phyloP scores from a whole-genome alignment of 768 basidiomycete genomes.

The Rhodotorula graminis region DNA sequence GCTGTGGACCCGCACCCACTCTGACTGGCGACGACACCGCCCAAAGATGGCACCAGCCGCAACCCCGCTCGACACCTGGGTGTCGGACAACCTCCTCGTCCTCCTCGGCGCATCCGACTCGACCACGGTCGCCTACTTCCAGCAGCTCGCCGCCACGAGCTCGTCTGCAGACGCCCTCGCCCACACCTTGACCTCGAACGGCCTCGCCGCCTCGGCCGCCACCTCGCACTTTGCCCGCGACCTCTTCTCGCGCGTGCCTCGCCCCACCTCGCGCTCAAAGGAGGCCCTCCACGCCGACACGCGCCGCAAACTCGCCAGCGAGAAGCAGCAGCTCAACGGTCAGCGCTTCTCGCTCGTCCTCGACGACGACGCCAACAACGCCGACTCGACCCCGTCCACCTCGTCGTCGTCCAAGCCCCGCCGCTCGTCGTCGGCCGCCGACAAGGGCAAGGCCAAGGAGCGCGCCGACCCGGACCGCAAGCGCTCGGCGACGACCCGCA shows the following conservation, averaged over 20 bases:
- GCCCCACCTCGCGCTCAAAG: conserved; percentile 53
- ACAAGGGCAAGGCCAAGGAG: conserved; percentile 37
- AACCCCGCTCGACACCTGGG: conserved; percentile 28
- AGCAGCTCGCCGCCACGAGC: conserved; percentile 46
- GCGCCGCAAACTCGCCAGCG: conserved; percentile 68
- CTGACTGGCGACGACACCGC: too few species aligned
- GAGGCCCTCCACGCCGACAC: conserved; percentile 49
- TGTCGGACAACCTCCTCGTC: conserved; percentile 36
- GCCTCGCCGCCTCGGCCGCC: conserved; percentile 73
- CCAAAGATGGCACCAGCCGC: neutral
- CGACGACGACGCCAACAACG: conserved; percentile 71
- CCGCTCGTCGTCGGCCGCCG: too few species aligned
- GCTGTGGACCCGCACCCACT: too few species aligned
- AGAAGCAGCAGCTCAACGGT: conserved; percentile 62
- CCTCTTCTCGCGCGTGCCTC: conserved; percentile 70
- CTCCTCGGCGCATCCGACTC: conserved; percentile 39
- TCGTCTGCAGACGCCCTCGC: conserved; percentile 78
- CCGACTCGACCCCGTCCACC: neutral
- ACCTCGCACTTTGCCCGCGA: conserved; percentile 74
- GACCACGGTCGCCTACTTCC: conserved; percentile 39
- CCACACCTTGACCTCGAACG: conserved; percentile 64
- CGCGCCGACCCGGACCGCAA: conserved; percentile 1
- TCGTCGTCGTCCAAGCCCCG: conserved; percentile 4
- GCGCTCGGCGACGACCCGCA: conserved; percentile 3
- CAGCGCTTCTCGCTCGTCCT: conserved; percentile 75